Conservation (phyloP, 1,139 yeast species). For the Scheffersomyces quercinus region DNA sequence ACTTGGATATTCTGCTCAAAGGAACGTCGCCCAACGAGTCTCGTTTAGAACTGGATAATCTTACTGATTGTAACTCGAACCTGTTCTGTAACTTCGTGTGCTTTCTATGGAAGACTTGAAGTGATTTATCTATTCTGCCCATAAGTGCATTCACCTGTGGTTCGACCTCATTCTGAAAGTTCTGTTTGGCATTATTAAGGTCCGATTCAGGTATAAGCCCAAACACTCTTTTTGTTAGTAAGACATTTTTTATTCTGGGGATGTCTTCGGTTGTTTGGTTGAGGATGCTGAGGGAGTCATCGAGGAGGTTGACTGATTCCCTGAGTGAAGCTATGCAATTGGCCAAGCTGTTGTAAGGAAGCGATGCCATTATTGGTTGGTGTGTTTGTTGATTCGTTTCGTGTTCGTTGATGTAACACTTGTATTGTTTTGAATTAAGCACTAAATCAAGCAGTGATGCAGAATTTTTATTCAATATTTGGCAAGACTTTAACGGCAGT, state of each 20-base stretch:
- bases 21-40: conserved; percentile 7
- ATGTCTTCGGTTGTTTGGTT: conserved; percentile 37
- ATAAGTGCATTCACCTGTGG: conserved; percentile 27
- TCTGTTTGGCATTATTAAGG: conserved; percentile 36
- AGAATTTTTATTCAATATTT: no score
- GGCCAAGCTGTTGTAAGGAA: conserved; percentile 11
- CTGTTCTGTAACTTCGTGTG: conserved; percentile 30
- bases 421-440: no score
- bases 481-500: no score
- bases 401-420: no score
- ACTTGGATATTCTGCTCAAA: conserved; percentile 4
- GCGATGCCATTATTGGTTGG: background rate
- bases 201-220: conserved; percentile 46
- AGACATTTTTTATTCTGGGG: conserved; percentile 32
- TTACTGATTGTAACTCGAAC: conserved; percentile 32
- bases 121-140: conserved; percentile 13
- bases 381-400: no score
- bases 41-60: conserved; percentile 24
- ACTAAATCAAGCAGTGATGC: no score
- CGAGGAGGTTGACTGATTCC: conserved; percentile 32
- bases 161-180: conserved; percentile 29
- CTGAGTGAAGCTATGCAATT: conserved; percentile 33
- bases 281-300: conserved; percentile 28
- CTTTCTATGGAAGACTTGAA: conserved; percentile 21
- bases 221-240: conserved; percentile 39